Base-by-base conservation (phyloP, 179 eudicot genomes). In the Spergularia azorica region DNA sequence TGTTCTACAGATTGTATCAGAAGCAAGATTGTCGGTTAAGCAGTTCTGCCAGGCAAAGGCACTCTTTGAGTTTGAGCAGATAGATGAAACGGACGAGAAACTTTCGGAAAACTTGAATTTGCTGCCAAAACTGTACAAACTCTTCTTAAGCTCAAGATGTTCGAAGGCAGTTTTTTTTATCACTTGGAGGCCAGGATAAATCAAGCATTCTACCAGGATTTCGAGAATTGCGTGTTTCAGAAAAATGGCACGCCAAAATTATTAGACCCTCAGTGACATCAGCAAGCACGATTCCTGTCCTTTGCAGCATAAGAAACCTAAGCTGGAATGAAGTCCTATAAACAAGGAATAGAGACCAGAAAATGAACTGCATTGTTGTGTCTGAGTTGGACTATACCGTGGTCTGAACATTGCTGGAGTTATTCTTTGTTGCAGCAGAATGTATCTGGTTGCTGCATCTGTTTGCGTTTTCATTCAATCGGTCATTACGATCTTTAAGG, bases 321-420 rank as follows among this genome's bases (percentile, higher is more conserved):
- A 91, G 97, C 73, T 96, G 99, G 99, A 90, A 90, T 52, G 96
- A 96, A 60, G 98, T 96, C 12, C 69, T 91, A 67, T 84, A 87
- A 56, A 93, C n/a, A 91, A 86, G 99, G 98, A 38, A 91, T 98
- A 2, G 94, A 91, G 99, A 96, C 75, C 93, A 89, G 80, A 96
- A 92, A 78, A 96, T 94, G 99, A 90, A 91, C 74, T 86, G 86
- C 78, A 86, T 96, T 6, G 83, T 91, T 13, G 58, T 80, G 41
- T 9, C 80, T 96, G n/a, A 90, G 79, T 78, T 91, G 96, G 96
- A 90, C 87, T 38, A 86, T 87, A 58, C 96, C 96, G 3, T 96
- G 99, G 99, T 83, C 99, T 1, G 99, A 96, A 78, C 87, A 77
- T 87, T 96, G n/a, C 92, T 96, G 9, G 97, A 96, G 56, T 86